Percentiles rank a stretch among this genome's conserved stretches.
Evolutionary conservation across 805 yeast species (phyloP).

Genomic region (Ogataea methanolica): DNA sequence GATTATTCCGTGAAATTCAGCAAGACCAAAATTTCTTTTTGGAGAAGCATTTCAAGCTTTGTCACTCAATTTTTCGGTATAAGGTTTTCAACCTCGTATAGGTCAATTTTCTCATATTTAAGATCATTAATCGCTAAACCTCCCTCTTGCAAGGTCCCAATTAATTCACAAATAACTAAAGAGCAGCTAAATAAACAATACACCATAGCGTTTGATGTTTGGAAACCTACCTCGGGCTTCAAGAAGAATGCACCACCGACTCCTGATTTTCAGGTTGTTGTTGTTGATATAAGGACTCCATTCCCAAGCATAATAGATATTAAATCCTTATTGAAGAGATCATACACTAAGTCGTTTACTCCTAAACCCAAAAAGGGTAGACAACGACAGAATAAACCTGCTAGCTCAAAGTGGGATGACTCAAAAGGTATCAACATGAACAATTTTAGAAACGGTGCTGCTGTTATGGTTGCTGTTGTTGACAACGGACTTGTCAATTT

Average conservation of each 20-base stretch:
- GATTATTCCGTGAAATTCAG: background rate
- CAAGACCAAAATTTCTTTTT: conserved; percentile 3
- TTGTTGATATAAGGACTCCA: conserved; percentile 43
- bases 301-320: conserved; percentile 48
- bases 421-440: conserved; percentile 8
- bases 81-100: conserved; percentile 1
- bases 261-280: conserved; percentile 73
- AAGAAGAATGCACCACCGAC: conserved; percentile 62
- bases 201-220: conserved; percentile 55
- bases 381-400: background rate
- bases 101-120: conserved; percentile 14
- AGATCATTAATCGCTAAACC: conserved; percentile 2
- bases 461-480: conserved; percentile 62
- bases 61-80: background rate
- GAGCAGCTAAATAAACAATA: conserved; percentile 20
- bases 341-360: conserved; percentile 14
- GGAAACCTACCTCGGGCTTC: conserved; percentile 78
- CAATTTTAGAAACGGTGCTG: conserved; percentile 4
- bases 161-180: conserved; percentile 1
- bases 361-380: background rate
- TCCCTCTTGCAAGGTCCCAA: background rate
- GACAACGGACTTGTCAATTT: conserved; percentile 75
- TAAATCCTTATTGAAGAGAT: conserved; percentile 29
- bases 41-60: background rate
- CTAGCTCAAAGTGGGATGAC: conserved; percentile 7